Percentiles rank a stretch among this genome's conserved stretches.
Evolutionary conservation across 331 rosid genomes (phyloP).

Genomic region (Telfairia occidentalis): DNA sequence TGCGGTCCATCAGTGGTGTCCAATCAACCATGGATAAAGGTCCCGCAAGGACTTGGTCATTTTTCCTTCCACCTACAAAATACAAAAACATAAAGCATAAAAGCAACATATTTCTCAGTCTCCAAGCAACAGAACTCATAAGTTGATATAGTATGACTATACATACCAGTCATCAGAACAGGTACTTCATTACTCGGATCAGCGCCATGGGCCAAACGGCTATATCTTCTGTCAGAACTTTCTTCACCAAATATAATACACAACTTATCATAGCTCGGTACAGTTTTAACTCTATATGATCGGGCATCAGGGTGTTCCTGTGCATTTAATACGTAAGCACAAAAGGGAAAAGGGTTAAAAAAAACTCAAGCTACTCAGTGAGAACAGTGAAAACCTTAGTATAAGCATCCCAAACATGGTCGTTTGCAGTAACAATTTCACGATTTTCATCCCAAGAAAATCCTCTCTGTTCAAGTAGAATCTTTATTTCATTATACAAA

Average conservation of each 20-base stretch:
- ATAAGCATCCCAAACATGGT: slow-evolving; percentile 55
- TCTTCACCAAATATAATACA: slow-evolving; percentile 54
- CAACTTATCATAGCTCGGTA: slow-evolving; percentile 52
- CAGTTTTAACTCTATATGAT: slow-evolving; percentile 62
- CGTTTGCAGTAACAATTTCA: slow-evolving; percentile 59
- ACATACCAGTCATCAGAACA: slow-evolving; percentile 30
- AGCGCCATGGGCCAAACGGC: slow-evolving; percentile 33
- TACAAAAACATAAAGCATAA: slow-evolving; percentile 7
- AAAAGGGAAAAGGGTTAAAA: background rate
- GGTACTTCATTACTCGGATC: slow-evolving; percentile 30
- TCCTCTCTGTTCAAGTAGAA: slow-evolving; percentile 47
- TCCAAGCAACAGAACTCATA: slow-evolving; percentile 11
- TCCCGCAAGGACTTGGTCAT: slow-evolving; percentile 10
- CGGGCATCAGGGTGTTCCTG: slow-evolving; percentile 71
- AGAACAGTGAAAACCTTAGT: slow-evolving; percentile 33
- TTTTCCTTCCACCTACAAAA: slow-evolving; percentile 33
- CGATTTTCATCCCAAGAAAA: slow-evolving; percentile 66
- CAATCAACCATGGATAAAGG: slow-evolving; percentile 31
- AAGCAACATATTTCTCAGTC: background rate
- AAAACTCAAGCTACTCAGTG: background rate
- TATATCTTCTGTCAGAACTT: slow-evolving; percentile 37
- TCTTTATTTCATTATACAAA: slow-evolving; percentile 50
- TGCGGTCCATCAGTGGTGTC: slow-evolving; percentile 38
- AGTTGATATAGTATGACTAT: background rate
- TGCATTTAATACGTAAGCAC: slow-evolving; percentile 5